Base-by-base conservation (phyloP, 1,139 yeast species). In the Hanseniaspora uvarum region DNA sequence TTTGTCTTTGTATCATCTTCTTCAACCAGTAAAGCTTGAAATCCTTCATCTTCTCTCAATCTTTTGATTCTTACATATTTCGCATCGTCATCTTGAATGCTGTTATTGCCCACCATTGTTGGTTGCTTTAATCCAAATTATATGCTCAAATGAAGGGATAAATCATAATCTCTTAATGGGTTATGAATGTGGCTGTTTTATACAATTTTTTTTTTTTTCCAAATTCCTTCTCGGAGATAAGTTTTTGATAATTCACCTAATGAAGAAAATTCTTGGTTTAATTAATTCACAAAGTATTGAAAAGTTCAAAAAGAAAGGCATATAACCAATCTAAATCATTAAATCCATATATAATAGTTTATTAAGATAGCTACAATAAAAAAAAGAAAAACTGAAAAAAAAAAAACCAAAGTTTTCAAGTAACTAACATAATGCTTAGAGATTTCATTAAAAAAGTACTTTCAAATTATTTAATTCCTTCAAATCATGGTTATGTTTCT, bases 31-130 rank as follows among this genome's bases (percentile, higher is more conserved):
- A 89, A 73, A 0, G 96, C 95, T 60, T 85, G 87, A 24, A 89
- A 73, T 1, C 96, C 95, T 59, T 86, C 95, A 62, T 86, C 94
- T 55, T 80, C 81, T 57, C 95, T 75, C 64, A 84, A 83, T 58
- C 97, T 75, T 68, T 89, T 89, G 66, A 89, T 83, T 57, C 96
- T 75, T 52, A 88, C 79, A 19, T 84, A 73, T 56, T 74, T 74
- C 24, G 61, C 54, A n/a, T 56, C 56, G 18, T 23, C 43, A 55
- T 55, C 55, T 41, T 19, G 3, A 16, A 23, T 16, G 10, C 8
- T 19, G 12, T 4, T 5, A 11, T 18, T 28, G 11, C 5, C n/a
- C 24, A 8, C 10, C 24, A 30, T 36, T 45, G 37, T 16, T 34
- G 37, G 6, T 7, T 34, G 37, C 19, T 34, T 34, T 28, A n/a